Evolutionary conservation across 2,329 filamentous ascomycete genomes (phyloP), one percentile per base, ranked within the genome.

Genomic region (Thyridium curvatum): DNA sequence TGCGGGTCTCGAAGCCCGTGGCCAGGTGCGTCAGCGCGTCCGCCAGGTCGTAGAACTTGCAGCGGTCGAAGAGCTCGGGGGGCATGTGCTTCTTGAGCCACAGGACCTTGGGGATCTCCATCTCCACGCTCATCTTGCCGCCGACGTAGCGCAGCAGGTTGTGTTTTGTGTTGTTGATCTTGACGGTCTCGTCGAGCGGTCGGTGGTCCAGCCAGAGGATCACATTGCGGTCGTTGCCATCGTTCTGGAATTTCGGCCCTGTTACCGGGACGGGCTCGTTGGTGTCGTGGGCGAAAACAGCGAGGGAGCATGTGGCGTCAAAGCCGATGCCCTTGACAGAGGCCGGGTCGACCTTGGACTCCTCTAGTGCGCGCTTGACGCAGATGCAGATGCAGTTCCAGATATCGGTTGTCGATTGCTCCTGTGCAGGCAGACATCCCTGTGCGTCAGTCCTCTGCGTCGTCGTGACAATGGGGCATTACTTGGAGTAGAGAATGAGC

Each of bases 21-120:
- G 93, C 93, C 52, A 98, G 71, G 59, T 97, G 90, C 3, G 93
- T 97, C 42, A 98, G 73, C 12, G 89, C 93, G 64, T 98, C 93
- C 1, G 82, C 82, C 53, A 98, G 66, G 56, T 98, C 93, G 62
- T 95, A 98, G 59, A 98, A 98, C 64, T 95, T 96, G 79, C 90
- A 96, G 45, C 84, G 81, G 40, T 83, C 82, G 54, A 97, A 98
- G 13, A 93, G 71, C 53, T 95, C 86, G 40, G 84, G 74, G 3
- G 93, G 85, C 93, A 98, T 97, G 66, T 97, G 79, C 64, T 95
- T 95, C 75, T 97, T 97, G 57, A 98, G 74, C 93, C 93, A 98
- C 41, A 97, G 73, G 2, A 96, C 87, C 68, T 98, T 98, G 47
- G 93, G 93, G 40, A 98, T 94, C 62, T 98, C 93, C 93, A 98